Evolutionary conservation across 1,139 yeast genomes (phyloP).

Genomic region (Taphrina pruni): DNA sequence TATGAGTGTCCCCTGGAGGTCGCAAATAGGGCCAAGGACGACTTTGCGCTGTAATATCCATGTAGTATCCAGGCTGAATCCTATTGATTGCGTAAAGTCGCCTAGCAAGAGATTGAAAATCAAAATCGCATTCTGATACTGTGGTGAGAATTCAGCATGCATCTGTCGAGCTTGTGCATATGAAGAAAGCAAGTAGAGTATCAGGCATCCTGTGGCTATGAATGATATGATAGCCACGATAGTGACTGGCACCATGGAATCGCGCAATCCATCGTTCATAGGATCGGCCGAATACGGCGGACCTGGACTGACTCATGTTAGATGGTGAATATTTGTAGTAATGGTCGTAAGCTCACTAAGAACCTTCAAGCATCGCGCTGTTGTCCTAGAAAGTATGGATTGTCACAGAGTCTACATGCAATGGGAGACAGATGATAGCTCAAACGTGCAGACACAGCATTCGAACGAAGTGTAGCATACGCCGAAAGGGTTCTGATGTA

Average conservation of each 20-base stretch:
- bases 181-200: slow-evolving; percentile 2
- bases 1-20: slow-evolving; percentile 24
- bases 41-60: slow-evolving; percentile 15
- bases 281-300: slow-evolving; percentile 17
- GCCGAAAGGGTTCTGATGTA: too few species aligned
- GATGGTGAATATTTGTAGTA: not conserved
- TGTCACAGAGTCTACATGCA: too few species aligned
- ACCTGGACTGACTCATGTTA: slow-evolving; percentile 8
- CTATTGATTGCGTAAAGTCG: slow-evolving; percentile 13
- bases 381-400: not conserved
- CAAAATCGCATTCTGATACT: slow-evolving; percentile 16
- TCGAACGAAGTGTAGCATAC: not conserved
- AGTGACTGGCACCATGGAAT: slow-evolving; percentile 20
- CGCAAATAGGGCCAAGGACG: slow-evolving; percentile 13
- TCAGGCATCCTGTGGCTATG: slow-evolving; percentile 8
- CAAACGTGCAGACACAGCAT: not conserved
- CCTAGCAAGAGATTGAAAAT: slow-evolving; percentile 27
- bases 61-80: slow-evolving; percentile 10
- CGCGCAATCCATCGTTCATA: slow-evolving; percentile 8
- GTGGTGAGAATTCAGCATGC: slow-evolving; percentile 8
- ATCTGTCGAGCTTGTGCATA: slow-evolving; percentile 13
- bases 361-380: not conserved
- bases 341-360: not conserved
- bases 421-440: not conserved
- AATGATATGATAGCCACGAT: slow-evolving; percentile 12